These are phyloP conservation scores for Hypoxylon crocopeplum DNA, from an alignment of 495 filamentous ascomycete genomes.

Conservation along the genomic window DNA sequence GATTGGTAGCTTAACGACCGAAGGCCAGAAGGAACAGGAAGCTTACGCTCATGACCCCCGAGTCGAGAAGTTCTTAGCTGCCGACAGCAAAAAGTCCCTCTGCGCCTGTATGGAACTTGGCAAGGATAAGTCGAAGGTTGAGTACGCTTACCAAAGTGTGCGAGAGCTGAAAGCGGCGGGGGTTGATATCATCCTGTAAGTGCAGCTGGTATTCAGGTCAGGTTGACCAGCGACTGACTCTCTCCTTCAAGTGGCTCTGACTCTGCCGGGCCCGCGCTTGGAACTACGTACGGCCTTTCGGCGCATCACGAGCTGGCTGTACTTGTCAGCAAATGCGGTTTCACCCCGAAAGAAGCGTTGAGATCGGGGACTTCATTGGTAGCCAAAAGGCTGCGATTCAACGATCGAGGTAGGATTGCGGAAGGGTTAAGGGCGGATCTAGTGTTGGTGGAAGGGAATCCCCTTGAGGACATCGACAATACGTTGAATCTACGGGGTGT, in stretches of 20 bases:
- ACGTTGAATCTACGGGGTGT: constrained; percentile 25
- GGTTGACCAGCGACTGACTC: not conserved
- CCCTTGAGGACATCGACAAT: constrained; percentile 38
- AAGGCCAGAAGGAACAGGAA: constrained; percentile 19
- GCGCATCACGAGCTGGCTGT: constrained; percentile 25
- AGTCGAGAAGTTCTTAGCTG: constrained; percentile 4
- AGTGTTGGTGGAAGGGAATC: constrained; percentile 43
- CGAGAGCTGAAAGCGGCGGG: constrained; percentile 23
- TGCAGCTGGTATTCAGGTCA: not conserved
- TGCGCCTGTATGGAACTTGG: constrained; percentile 15
- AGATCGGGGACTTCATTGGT: constrained; percentile 36
- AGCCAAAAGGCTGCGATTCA: constrained; percentile 35
- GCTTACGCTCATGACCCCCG: constrained; percentile 18
- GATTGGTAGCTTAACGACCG: constrained; percentile 13
- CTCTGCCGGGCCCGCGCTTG: constrained; percentile 19
- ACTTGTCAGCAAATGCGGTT: constrained; percentile 23
- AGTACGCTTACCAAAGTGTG: constrained; percentile 29
- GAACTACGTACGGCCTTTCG: constrained; percentile 20
- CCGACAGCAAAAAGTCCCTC: constrained; percentile 1
- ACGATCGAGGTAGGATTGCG: constrained; percentile 41
- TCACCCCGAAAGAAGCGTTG: constrained; percentile 42
- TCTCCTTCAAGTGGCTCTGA: constrained; percentile 23
- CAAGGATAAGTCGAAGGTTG: constrained; percentile 1
- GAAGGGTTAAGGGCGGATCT: constrained; percentile 43
- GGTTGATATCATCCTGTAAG: constrained; percentile 20